Evolutionary conservation across 2,329 filamentous ascomycete species (phyloP).

Genomic region (Teratosphaeriaceae sp.): DNA sequence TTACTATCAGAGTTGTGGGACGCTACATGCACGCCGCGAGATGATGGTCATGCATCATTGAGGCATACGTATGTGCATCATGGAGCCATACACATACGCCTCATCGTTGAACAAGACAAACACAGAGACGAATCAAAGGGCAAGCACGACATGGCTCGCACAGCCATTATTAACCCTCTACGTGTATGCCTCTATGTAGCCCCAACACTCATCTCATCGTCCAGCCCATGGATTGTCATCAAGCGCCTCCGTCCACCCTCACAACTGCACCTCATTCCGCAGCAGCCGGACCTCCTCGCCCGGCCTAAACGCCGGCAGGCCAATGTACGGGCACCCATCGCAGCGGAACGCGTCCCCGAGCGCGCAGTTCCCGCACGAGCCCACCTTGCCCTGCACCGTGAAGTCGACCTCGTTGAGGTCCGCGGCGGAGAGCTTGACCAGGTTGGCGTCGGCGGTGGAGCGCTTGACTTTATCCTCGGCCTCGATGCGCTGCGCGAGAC

Average conservation of each 20-base stretch:
- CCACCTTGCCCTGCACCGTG: slow-evolving; percentile 93
- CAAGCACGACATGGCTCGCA: no score
- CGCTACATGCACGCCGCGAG: no score
- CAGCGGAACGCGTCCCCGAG: slow-evolving; percentile 73
- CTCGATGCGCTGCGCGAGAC: slow-evolving; percentile 75
- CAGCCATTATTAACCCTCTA: no score
- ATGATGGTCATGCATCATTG: no score
- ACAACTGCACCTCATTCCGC: slow-evolving; percentile 82
- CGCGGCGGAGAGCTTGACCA: slow-evolving; percentile 58
- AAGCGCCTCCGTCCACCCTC: no score
- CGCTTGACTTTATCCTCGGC: slow-evolving; percentile 73
- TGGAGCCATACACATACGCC: no score
- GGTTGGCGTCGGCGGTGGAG: slow-evolving; percentile 52
- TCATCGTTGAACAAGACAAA: no score
- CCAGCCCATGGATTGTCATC: no score
- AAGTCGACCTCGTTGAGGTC: slow-evolving; percentile 92
- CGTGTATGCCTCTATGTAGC: no score
- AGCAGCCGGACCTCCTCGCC: slow-evolving; percentile 87
- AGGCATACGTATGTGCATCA: no score
- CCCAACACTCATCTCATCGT: not conserved
- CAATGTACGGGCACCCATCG: slow-evolving; percentile 73
- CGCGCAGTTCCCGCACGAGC: slow-evolving; percentile 89
- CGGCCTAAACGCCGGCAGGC: slow-evolving; percentile 91
- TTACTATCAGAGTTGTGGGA: no score
- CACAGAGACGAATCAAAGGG: no score